Evolutionary conservation across 768 basidiomycete species (phyloP), one percentile per base, ranked within the genome.

Genomic region (Mycena chlorophos): DNA sequence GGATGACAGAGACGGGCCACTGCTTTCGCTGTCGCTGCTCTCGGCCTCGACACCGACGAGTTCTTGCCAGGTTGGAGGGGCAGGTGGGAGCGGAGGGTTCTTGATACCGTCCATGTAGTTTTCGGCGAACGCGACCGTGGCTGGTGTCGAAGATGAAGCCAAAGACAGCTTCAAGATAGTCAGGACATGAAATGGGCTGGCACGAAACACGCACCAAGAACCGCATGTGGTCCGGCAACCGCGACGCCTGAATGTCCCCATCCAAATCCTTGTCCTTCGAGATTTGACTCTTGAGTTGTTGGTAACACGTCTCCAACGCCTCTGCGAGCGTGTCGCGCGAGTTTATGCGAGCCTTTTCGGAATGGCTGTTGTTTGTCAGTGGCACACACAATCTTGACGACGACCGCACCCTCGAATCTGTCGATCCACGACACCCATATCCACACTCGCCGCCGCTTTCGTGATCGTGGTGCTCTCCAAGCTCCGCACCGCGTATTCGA

Each of bases 21-120:
- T 88, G 61, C 81, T 83, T 10, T n/a, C 34, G 57, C 73, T 78
- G 34, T 79, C 81, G 50, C 73, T 73, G 39, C 70, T 71, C 42
- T 78, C 76, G 66, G 88, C 91, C 54, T 92, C 91, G 63, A 91
- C 90, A 1, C 80, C 80, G 16, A 93, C 77, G 49, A 94, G 92
- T n/a, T 84, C 78, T 56, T 78, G 75, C 91, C 91, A 94, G 3
- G 87, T 89, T 5, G 91, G 69, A 1, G 74, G 63, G 3, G 74
- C 67, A 5, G 74, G 68, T 1, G 70, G 63, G 3, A 69, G 62
- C 1, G 73, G 72, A 22, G 83, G 84, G 55, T 85, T 77, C 23
- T 66, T 70, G 14, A 79, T 66, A 1, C 62, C 66, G 27, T 85
- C 72, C 5, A 87, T 73, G 60, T 81, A 84, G 0, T 69, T 55